Base-by-base conservation (phyloP, 2,329 filamentous ascomycete species). In the Cordyceps fumosorosea region DNA sequence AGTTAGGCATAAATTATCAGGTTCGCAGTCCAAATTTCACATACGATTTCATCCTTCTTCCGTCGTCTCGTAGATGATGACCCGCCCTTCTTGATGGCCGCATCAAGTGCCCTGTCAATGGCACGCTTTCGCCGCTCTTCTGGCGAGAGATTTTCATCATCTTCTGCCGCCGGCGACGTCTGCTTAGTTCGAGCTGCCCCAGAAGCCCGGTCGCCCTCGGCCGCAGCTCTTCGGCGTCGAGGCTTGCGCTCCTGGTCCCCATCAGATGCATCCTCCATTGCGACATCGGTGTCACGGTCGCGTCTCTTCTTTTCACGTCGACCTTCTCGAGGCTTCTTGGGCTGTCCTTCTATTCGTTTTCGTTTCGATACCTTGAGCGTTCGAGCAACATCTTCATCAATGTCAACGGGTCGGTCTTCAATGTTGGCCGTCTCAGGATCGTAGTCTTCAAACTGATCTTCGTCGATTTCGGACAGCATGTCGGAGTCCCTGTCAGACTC, bases 31-130 rank as follows among this genome's bases (percentile, higher is more conserved):
- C 2, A 20, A 29, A 18, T n/a, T 24, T 53, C 47, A 80, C 87
- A 60, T 81, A 93, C 90, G 74, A 96, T 92, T 68, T 95, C 93
- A 72, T 93, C 90, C 80, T 91, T 91, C 80, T 91, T 91, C 80
- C 91, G 93, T 67, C 89, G 82, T 65, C 87, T 83, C 69, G 90
- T 91, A 61, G 80, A 82, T 12, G 57, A 51, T 16, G 56, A 69
- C 67, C 37, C 70, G 67, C n/a, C 87, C 68, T 90, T 90, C 78
- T 96, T 96, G 68, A 96, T 80, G 1, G 93, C 92, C 62, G 90
- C 90, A 73, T 96, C 91, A 78, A 98, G 91, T 62, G 90, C 89
- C 67, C 88, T 84, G 70, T 96, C 91, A 59, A 99, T 86, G 22
- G 91, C 93, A 67, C 90, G 84, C 69, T 89, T 87, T 68, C 93